These are phyloP conservation scores for Pseudogymnoascus sp. DNA, from an alignment of 2,329 filamentous ascomycete genomes.

Conservation along the genomic window DNA sequence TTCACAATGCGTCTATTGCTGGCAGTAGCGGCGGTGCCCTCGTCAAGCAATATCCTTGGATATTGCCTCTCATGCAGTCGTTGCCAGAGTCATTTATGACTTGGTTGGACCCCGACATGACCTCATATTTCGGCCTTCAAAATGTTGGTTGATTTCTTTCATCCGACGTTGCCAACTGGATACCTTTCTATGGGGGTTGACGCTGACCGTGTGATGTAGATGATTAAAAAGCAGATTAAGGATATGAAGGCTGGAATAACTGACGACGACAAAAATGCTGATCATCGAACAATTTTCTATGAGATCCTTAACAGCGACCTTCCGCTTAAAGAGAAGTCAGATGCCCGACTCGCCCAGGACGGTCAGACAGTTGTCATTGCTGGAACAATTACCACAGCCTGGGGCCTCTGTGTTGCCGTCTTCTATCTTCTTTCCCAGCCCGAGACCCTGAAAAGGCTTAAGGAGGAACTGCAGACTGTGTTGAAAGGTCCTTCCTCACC, in stretches of 20 bases:
- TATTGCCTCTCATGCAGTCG: slow-evolving; percentile 10
- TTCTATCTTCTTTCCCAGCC: slow-evolving; percentile 31
- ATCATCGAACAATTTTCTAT: slow-evolving; percentile 22
- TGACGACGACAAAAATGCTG: slow-evolving; percentile 8
- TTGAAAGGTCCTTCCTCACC: slow-evolving; percentile 13
- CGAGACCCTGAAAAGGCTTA: slow-evolving; percentile 23
- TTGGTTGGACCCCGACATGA: slow-evolving; percentile 12
- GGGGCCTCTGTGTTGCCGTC: slow-evolving; percentile 27
- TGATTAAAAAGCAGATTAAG: slow-evolving; percentile 9
- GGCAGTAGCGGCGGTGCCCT: slow-evolving; percentile 12
- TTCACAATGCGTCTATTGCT: slow-evolving; percentile 15
- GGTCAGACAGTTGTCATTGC: slow-evolving; percentile 23
- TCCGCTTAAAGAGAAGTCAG: slow-evolving; percentile 28
- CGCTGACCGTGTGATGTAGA: background rate
- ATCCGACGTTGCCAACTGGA: background rate
- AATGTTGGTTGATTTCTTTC: slow-evolving; percentile 5
- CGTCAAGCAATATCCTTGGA: slow-evolving; percentile 19
- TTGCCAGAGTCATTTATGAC: slow-evolving; percentile 14
- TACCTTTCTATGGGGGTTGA: background rate
- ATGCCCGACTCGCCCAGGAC: slow-evolving; percentile 28
- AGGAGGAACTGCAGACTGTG: slow-evolving; percentile 26
- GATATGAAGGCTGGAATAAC: slow-evolving; percentile 9
- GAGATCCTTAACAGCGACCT: slow-evolving; percentile 25
- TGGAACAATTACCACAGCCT: slow-evolving; percentile 31
- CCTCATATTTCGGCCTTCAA: slow-evolving; percentile 15